A percentile compares a stretch with the other conserved stretches of the same genome.
phyloP scores from a whole-genome alignment of 306 rosid genomes.

The Quercus cerris region DNA sequence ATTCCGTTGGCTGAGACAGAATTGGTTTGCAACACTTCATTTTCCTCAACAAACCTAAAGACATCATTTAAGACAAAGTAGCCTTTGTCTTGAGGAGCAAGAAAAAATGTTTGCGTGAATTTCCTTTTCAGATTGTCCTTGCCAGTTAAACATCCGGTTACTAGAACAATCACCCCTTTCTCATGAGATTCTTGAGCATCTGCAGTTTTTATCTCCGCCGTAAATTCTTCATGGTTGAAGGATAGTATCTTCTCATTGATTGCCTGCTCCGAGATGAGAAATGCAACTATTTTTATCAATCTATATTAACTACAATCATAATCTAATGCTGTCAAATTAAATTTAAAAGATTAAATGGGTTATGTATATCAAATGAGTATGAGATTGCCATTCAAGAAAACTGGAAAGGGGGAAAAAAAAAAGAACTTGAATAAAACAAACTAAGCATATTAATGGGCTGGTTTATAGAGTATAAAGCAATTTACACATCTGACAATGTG shows the following conservation, averaged over 20 bases:
- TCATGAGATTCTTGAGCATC: conserved; percentile 89
- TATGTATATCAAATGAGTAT: background rate
- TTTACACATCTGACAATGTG: no score
- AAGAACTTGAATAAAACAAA: no score
- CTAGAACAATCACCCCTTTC: conserved; percentile 93
- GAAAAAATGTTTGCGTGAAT: conserved; percentile 90
- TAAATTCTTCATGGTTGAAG: conserved; percentile 76
- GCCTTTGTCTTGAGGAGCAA: conserved; percentile 96
- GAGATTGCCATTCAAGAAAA: no score
- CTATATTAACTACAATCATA: background rate
- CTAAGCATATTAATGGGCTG: no score
- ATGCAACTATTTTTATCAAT: background rate
- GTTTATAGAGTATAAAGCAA: no score
- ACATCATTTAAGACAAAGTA: conserved; percentile 92
- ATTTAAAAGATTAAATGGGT: background rate
- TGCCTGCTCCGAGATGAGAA: conserved; percentile 54
- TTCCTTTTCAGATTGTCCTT: conserved; percentile 78
- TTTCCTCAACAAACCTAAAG: conserved; percentile 82
- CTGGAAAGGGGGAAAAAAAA: no score
- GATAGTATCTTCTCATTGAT: conserved; percentile 79
- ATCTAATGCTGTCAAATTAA: background rate
- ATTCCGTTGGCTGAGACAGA: conserved; percentile 36
- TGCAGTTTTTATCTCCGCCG: conserved; percentile 90
- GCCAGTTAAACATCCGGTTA: conserved; percentile 94
- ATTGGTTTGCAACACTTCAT: conserved; percentile 34